Evolutionary conservation across 306 rosid genomes (phyloP).

Genomic region (Cucurbita moschata): DNA sequence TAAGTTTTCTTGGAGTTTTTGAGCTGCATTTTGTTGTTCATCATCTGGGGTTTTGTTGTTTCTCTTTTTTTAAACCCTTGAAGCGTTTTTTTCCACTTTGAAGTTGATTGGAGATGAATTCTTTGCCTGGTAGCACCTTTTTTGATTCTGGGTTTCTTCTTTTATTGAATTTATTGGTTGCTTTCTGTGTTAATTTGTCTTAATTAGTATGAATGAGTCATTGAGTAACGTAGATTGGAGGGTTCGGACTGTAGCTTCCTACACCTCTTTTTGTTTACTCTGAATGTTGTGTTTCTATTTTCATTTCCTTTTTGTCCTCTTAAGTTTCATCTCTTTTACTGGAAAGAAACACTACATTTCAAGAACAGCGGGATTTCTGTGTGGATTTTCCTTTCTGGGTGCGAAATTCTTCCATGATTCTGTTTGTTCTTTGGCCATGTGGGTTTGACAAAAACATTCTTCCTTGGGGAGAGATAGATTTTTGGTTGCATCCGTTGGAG

Average conservation of each 20-base stretch:
- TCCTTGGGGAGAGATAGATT: background rate
- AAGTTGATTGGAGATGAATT: slow-evolving; percentile 6
- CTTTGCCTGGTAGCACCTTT: background rate
- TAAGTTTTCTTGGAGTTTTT: slow-evolving; percentile 15
- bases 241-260: background rate
- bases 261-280: background rate
- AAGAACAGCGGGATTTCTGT: background rate
- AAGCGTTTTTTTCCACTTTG: slow-evolving; percentile 4
- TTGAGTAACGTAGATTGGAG: background rate
- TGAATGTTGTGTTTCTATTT: background rate
- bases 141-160: background rate
- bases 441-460: background rate
- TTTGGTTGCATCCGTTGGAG: slow-evolving; percentile 3
- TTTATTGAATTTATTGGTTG: background rate
- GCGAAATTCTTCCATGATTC: background rate
- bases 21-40: slow-evolving; percentile 17
- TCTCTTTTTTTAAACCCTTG: slow-evolving; percentile 14
- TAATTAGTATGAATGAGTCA: background rate
- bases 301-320: background rate
- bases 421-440: background rate
- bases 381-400: background rate
- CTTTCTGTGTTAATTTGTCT: background rate
- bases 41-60: slow-evolving; percentile 15
- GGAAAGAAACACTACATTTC: background rate
- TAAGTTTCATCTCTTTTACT: background rate